These are phyloP conservation scores for Didymosphaeria variabile DNA, from an alignment of 2,329 filamentous ascomycete species.

Conservation along the genomic window DNA sequence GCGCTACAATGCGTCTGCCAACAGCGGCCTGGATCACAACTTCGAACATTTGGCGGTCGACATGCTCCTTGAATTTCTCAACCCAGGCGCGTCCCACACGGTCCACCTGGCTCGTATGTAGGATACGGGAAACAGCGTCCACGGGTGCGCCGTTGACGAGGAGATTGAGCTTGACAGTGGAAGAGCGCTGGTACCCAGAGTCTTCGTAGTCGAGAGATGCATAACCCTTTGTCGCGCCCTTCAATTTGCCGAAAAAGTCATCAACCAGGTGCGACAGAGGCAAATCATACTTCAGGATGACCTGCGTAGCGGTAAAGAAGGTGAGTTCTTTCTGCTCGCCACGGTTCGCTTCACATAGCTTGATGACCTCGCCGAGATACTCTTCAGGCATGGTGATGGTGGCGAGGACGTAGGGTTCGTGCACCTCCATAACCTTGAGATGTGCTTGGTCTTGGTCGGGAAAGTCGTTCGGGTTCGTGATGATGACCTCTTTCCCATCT, in stretches of 20 bases:
- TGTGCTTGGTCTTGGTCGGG: conserved; percentile 73
- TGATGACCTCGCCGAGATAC: conserved; percentile 92
- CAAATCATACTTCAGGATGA: conserved; percentile 91
- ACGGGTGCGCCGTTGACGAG: conserved; percentile 94
- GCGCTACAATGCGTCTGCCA: conserved; percentile 82
- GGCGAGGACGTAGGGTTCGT: conserved; percentile 79
- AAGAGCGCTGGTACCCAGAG: conserved; percentile 81
- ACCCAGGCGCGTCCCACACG: conserved; percentile 88
- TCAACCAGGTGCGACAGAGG: conserved; percentile 91
- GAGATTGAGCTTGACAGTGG: conserved; percentile 87
- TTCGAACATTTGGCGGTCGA: conserved; percentile 97
- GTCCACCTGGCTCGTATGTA: conserved; percentile 83
- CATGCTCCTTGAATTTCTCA: conserved; percentile 94
- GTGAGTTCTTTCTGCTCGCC: conserved; percentile 67
- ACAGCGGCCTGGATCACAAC: conserved; percentile 92
- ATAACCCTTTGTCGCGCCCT: conserved; percentile 92
- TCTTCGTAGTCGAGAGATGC: conserved; percentile 97
- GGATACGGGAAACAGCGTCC: conserved; percentile 90
- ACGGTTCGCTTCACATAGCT: conserved; percentile 80
- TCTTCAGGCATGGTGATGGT: conserved; percentile 94
- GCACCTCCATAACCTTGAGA: conserved; percentile 66
- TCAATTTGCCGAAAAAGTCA: conserved; percentile 96
- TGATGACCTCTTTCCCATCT: conserved; percentile 78
- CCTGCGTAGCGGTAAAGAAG: conserved; percentile 91
- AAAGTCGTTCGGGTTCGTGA: conserved; percentile 88